Conservation (phyloP, 805 yeast genomes). For the Zygosaccharomyces rouxii region DNA sequence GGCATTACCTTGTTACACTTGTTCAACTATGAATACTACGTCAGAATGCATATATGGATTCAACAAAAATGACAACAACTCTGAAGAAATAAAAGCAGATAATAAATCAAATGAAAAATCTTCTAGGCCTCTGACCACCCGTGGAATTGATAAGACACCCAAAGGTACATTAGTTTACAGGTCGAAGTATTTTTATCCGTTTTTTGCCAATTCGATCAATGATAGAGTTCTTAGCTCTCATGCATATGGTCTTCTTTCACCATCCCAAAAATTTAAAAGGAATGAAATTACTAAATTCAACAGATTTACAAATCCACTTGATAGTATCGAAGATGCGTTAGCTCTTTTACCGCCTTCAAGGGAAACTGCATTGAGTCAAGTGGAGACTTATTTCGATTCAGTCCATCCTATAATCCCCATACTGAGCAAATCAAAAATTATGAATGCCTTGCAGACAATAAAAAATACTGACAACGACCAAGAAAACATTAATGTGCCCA, state of each 20-base stretch:
- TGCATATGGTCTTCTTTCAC: conserved; percentile 7
- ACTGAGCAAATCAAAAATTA: conserved; percentile 12
- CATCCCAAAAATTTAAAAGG: conserved; percentile 13
- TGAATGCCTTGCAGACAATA: conserved; percentile 6
- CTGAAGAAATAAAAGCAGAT: not conserved
- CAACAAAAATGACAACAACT: conserved; percentile 2
- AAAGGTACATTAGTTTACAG: conserved; percentile 15
- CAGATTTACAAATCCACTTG: conserved; percentile 6
- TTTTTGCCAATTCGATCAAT: conserved; percentile 23
- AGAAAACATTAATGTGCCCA: conserved; percentile 8
- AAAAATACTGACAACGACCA: conserved; percentile 6
- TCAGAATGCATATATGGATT: conserved; percentile 26
- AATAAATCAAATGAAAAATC: not conserved
- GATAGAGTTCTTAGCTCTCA: conserved; percentile 18
- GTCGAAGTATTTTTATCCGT: conserved; percentile 26
- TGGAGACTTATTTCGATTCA: conserved; percentile 22
- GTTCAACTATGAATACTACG: conserved; percentile 8
- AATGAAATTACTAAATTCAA: conserved; percentile 24
- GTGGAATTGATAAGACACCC: conserved; percentile 2
- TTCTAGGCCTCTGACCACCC: not conserved
- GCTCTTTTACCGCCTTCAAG: conserved; percentile 18
- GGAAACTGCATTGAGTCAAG: conserved; percentile 14
- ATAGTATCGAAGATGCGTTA: conserved; percentile 17
- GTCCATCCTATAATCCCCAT: conserved; percentile 31
- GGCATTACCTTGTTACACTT: conserved; percentile 24